Evolutionary conservation across 495 filamentous ascomycete species (phyloP).

Genomic region (Daldinia vernicosa): DNA sequence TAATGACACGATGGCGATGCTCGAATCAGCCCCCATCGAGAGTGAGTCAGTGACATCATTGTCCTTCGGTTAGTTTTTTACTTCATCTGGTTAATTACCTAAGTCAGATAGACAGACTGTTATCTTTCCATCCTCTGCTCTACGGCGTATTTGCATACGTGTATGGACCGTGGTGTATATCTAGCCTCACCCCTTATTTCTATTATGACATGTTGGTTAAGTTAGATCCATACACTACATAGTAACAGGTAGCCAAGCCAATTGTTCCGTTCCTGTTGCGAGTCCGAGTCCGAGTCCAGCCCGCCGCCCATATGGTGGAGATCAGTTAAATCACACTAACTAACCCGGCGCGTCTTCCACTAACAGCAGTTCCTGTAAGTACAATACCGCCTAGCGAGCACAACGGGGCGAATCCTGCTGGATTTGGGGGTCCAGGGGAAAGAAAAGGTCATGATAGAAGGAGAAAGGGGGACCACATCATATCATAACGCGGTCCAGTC

Average conservation of each 20-base stretch:
- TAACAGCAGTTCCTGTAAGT: neutral
- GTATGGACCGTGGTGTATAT: slow-evolving; percentile 2
- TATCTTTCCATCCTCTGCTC: neutral
- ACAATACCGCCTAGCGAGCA: neutral
- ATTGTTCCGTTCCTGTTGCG: neutral
- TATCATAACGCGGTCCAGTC: neutral
- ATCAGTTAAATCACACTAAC: neutral
- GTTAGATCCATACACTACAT: slow-evolving; percentile 5
- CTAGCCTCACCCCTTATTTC: slow-evolving; percentile 1
- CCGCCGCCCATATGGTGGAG: neutral
- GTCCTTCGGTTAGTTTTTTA: neutral
- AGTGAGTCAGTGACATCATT: slow-evolving; percentile 6
- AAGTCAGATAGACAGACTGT: too few relatives aligned
- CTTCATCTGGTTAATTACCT: neutral
- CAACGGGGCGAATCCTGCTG: slow-evolving; percentile 6
- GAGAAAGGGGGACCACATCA: neutral
- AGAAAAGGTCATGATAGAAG: neutral
- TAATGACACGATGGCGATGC: slow-evolving; percentile 1
- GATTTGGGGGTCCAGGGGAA: neutral
- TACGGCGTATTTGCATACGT: neutral
- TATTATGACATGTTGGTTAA: neutral
- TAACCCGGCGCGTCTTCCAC: neutral
- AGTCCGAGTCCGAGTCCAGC: neutral
- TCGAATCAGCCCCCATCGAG: neutral
- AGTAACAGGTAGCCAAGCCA: neutral